Percentiles rank a stretch among this genome's conserved stretches.
Conservation (phyloP, 179 eudicot genomes). For the Silene noctiflora region DNA sequence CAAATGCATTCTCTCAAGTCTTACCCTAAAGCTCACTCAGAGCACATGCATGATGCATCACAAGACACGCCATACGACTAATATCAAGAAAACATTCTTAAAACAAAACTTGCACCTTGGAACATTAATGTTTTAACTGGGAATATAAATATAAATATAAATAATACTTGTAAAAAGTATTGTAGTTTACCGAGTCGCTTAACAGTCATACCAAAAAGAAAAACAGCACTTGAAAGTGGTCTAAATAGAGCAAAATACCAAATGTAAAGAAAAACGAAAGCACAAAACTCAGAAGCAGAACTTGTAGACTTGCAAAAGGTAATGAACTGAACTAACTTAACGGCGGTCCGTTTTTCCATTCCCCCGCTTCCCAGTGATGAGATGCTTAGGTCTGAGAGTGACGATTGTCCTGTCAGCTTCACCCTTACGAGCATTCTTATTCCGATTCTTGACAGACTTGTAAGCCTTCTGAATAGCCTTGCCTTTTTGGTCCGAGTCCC, state of each 20-base stretch:
- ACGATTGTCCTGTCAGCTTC: conserved; percentile 76
- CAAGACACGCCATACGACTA: no score
- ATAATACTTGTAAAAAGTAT: not conserved
- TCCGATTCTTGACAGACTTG: conserved; percentile 55
- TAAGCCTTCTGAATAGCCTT: conserved; percentile 60
- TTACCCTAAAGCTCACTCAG: no score
- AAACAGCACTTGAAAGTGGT: not conserved
- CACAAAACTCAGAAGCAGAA: conserved; percentile 6
- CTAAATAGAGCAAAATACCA: not conserved
- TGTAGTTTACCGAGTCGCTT: not conserved
- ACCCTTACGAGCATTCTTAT: conserved; percentile 67
- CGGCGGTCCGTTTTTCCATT: conserved; percentile 82
- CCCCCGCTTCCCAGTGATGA: conserved; percentile 73
- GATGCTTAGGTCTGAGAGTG: conserved; percentile 71
- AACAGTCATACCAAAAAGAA: not conserved
- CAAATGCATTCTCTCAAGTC: no score
- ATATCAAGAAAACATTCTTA: no score
- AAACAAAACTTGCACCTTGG: no score
- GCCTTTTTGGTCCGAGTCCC: conserved; percentile 59
- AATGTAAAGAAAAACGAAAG: not conserved
- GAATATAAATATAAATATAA: no score
- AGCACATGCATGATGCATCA: no score
- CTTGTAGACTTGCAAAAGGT: conserved; percentile 3
- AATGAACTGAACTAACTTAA: conserved; percentile 27
- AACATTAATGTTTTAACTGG: no score